These are phyloP conservation scores for Candida manassasensis DNA, from an alignment of 805 yeast species.

Conservation along the genomic window DNA sequence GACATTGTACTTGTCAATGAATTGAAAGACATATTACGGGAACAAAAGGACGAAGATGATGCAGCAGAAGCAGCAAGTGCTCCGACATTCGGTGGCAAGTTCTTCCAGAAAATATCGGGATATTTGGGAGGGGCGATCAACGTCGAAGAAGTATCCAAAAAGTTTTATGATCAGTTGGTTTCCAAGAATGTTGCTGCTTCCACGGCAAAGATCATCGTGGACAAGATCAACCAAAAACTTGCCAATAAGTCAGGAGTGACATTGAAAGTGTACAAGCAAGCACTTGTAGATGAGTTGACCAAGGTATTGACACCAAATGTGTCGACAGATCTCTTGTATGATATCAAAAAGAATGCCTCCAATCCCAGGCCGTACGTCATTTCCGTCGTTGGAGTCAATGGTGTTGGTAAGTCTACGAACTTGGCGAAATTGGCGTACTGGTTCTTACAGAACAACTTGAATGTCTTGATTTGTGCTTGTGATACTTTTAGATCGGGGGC, in stretches of 20 bases:
- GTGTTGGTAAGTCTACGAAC: slow-evolving; percentile 96
- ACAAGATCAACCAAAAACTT: slow-evolving; percentile 64
- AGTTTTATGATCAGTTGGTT: slow-evolving; percentile 71
- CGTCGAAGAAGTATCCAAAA: slow-evolving; percentile 57
- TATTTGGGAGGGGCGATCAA: slow-evolving; percentile 40
- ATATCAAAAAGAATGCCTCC: slow-evolving; percentile 48
- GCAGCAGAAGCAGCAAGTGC: slow-evolving; percentile 9
- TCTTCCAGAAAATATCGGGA: slow-evolving; percentile 31
- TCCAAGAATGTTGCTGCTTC: slow-evolving; percentile 88
- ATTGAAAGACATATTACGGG: slow-evolving; percentile 34
- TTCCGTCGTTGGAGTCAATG: slow-evolving; percentile 96
- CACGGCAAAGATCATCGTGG: slow-evolving; percentile 69
- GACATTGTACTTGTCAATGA: slow-evolving; percentile 39
- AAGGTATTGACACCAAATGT: slow-evolving; percentile 87
- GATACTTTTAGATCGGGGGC: slow-evolving; percentile 98
- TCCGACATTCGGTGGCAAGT: slow-evolving; percentile 13
- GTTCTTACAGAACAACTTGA: slow-evolving; percentile 84
- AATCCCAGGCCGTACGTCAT: slow-evolving; percentile 75
- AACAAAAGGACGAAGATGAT: slow-evolving; percentile 24
- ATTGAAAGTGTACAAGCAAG: slow-evolving; percentile 58
- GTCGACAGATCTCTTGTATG: slow-evolving; percentile 79
- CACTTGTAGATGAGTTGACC: slow-evolving; percentile 63
- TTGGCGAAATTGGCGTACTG: slow-evolving; percentile 92
- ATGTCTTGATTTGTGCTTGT: slow-evolving; percentile 90
- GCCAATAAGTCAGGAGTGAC: slow-evolving; percentile 75